Base-by-base conservation (phyloP, 2,329 filamentous ascomycete species). In the Arthrocladium fulminans region DNA sequence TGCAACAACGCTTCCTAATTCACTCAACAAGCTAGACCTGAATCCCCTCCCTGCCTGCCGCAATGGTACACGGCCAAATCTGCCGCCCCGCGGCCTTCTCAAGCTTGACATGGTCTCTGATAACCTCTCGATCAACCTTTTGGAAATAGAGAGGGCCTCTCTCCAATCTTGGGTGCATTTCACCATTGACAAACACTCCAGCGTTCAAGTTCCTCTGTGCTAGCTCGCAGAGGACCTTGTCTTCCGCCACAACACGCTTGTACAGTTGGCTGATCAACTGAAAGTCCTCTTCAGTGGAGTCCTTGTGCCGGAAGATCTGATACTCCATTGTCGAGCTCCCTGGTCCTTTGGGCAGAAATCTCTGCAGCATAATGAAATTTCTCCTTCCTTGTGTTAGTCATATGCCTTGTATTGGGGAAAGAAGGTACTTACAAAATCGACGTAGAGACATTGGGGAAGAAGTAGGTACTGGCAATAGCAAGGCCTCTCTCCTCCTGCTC, bases 311-410 rank as follows among this genome's bases (percentile, higher is more conserved):
- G 68, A 72, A 83, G 48, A 83, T 73, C 59, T 83, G 76, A 62
- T 83, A 82, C 49, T 70, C 69, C 74, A 83, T 81, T 34, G 67
- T 65, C 2, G 73, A 75, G 35, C 64, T 71, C 30, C 64, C 68
- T 0, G 79, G 67, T 1, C 69, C 66, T 41, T 65, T 71, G 10
- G 80, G 80, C 10, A 82, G 68, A 62, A 81, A 81, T 50, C 77
- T 70, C 59, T 81, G 77, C 47, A 81, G 73, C 67, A 80, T 78
- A 64, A 83, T 75, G 63, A 81, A 81, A 63, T 81, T 69, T n/a
- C 75, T 71, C 12, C 74, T 76, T 49, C 2, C 13, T 23, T 3
- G 15, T 24, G 47, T 55, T 41, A 52, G 49, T 23, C 24, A 38
- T 4, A n/a, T 48, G 25, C 17, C 13, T n/a, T 13, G 10, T 8